Percentiles rank a stretch among this genome's conserved stretches.
Conservation (phyloP, 2,329 filamentous ascomycete genomes). For the Hortaea sp. region DNA sequence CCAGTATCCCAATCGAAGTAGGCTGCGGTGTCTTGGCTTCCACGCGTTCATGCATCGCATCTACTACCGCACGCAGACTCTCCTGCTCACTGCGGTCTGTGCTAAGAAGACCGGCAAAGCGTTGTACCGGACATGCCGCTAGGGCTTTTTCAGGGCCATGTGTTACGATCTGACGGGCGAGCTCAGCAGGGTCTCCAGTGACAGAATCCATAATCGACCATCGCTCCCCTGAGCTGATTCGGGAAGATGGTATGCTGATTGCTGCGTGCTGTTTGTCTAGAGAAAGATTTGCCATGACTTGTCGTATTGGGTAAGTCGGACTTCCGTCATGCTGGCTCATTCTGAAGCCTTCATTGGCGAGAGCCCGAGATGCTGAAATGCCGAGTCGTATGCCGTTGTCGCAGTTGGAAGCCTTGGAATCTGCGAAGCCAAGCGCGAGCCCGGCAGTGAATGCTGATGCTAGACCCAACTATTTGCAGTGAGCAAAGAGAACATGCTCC, state of each 20-base stretch:
- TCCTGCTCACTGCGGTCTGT: slow-evolving; percentile 23
- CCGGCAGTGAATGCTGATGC: slow-evolving; percentile 24
- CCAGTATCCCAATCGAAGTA: slow-evolving; percentile 23
- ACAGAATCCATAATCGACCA: slow-evolving; percentile 25
- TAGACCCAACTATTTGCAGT: slow-evolving; percentile 15
- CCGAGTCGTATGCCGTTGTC: slow-evolving; percentile 21
- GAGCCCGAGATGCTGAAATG: slow-evolving; percentile 17
- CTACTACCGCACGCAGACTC: slow-evolving; percentile 20
- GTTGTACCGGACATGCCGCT: slow-evolving; percentile 18
- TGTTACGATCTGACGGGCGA: slow-evolving; percentile 23
- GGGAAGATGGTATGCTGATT: slow-evolving; percentile 21
- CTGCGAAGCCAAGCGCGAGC: slow-evolving; percentile 23
- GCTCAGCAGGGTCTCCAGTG: slow-evolving; percentile 23
- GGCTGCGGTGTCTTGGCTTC: slow-evolving; percentile 12
- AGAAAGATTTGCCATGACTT: slow-evolving; percentile 15
- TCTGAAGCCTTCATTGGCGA: slow-evolving; percentile 19
- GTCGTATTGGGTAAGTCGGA: slow-evolving; percentile 20
- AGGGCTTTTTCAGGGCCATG: slow-evolving; percentile 21
- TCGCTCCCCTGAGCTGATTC: slow-evolving; percentile 24
- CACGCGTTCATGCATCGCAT: slow-evolving; percentile 20
- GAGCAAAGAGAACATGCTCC: background rate
- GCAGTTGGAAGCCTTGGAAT: slow-evolving; percentile 17
- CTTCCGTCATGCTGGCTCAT: slow-evolving; percentile 12
- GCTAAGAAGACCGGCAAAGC: slow-evolving; percentile 20
- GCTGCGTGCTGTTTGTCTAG: slow-evolving; percentile 15